phyloP scores from a whole-genome alignment of 2,329 filamentous ascomycete genomes.

The Trichoderma guizhouense region DNA sequence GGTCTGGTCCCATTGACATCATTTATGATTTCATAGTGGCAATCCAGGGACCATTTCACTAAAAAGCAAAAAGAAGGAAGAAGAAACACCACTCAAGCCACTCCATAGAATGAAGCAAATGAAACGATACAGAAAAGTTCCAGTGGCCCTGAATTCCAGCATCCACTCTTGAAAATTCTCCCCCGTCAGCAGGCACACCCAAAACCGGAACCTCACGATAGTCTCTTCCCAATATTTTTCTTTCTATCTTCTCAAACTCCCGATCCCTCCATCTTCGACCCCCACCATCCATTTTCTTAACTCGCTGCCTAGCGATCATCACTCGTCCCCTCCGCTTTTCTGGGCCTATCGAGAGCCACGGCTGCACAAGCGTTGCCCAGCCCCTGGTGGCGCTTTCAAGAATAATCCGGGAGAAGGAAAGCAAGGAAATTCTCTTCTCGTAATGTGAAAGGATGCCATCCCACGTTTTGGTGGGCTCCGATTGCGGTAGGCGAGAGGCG shows the following conservation, averaged over 20 bases:
- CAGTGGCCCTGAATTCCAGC: background rate
- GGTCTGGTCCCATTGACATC: background rate
- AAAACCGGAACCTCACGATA: conserved; percentile 13
- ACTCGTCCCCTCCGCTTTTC: conserved; percentile 14
- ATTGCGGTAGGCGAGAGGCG: conserved; percentile 1
- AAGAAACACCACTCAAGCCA: background rate
- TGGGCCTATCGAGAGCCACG: background rate
- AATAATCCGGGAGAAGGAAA: background rate
- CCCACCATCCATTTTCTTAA: background rate
- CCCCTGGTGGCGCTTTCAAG: background rate
- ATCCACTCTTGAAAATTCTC: conserved; percentile 2
- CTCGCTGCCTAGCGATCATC: conserved; percentile 8
- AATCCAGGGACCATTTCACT: background rate
- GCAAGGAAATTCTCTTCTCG: background rate
- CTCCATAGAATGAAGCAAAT: background rate
- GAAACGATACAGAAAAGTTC: background rate
- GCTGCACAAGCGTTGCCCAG: background rate
- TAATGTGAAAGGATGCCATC: background rate
- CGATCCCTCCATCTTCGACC: background rate
- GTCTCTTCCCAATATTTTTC: background rate
- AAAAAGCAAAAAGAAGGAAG: background rate
- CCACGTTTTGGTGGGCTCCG: background rate
- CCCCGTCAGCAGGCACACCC: conserved; percentile 5
- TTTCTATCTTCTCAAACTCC: background rate
- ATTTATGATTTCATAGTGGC: conserved; percentile 2